These are phyloP conservation scores for Lentinula boryana DNA, from an alignment of 768 basidiomycete species.

Conservation along the genomic window DNA sequence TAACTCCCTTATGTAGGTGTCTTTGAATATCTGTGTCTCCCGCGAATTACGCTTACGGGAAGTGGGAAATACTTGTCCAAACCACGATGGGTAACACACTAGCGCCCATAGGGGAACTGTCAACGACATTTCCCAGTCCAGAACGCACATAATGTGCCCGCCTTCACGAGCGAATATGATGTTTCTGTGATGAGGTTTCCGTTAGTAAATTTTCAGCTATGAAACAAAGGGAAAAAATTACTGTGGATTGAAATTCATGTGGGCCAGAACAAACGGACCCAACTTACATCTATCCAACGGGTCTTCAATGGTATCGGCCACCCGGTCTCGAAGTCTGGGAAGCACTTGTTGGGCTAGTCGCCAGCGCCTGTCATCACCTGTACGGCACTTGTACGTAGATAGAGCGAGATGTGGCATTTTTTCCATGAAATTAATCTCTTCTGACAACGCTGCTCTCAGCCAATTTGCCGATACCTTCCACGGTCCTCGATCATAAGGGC, in stretches of 20 bases:
- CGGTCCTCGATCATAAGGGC: slow-evolving; percentile 15
- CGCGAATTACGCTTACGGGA: slow-evolving; percentile 4
- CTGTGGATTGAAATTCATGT: slow-evolving; percentile 16
- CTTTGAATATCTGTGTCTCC: slow-evolving; percentile 16
- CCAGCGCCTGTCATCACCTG: slow-evolving; percentile 7
- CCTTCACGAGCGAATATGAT: slow-evolving; percentile 15
- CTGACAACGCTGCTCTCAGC: slow-evolving; percentile 13
- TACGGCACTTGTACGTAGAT: slow-evolving; percentile 8
- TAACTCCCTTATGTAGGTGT: slow-evolving; percentile 16
- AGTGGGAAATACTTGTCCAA: slow-evolving; percentile 6
- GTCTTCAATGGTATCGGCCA: slow-evolving; percentile 12
- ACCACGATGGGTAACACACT: slow-evolving; percentile 17
- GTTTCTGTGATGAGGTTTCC: slow-evolving; percentile 8
- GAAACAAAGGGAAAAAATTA: not conserved
- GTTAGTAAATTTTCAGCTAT: not conserved
- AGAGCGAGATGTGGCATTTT: slow-evolving; percentile 12
- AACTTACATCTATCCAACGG: slow-evolving; percentile 14
- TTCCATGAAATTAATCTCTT: slow-evolving; percentile 16
- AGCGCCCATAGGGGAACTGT: slow-evolving; percentile 17
- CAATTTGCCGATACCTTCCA: slow-evolving; percentile 15
- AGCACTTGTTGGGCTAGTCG: slow-evolving; percentile 10
- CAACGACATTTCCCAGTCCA: slow-evolving; percentile 17
- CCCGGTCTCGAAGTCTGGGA: slow-evolving; percentile 12
- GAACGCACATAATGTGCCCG: slow-evolving; percentile 13
- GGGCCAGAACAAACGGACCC: slow-evolving; percentile 17